Evolutionary conservation across 257 asterid species (phyloP).

Genomic region (Nicotiana sylvestris): DNA sequence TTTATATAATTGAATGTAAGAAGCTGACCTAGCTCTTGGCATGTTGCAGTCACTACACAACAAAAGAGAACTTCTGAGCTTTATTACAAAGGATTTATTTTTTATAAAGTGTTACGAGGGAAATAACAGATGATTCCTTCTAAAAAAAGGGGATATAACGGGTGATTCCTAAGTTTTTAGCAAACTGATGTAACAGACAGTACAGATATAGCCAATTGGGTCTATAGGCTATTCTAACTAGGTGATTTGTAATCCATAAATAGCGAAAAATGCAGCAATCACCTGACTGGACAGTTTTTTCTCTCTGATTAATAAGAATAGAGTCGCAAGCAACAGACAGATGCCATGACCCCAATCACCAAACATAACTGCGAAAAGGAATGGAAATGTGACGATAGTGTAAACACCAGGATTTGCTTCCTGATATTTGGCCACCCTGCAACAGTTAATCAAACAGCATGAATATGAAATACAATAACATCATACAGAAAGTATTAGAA

Average conservation of each 20-base stretch:
- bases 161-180: not conserved
- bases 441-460: slow-evolving; percentile 29
- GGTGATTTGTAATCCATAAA: not conserved
- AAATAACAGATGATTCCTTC: not conserved
- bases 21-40: not conserved
- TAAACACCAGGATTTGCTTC: slow-evolving; percentile 99
- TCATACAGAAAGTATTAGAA: not conserved
- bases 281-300: slow-evolving; percentile 87
- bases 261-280: slow-evolving; percentile 1
- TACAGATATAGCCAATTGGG: not conserved
- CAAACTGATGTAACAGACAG: not conserved
- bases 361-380: slow-evolving; percentile 98
- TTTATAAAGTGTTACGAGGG: not conserved
- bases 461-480: slow-evolving; percentile 7
- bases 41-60: not conserved
- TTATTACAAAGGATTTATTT: not conserved
- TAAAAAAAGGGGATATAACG: not conserved
- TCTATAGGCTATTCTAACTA: not conserved
- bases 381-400: slow-evolving; percentile 96
- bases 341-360: slow-evolving; percentile 99
- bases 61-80: not conserved
- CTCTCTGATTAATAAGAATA: slow-evolving; percentile 61
- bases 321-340: slow-evolving; percentile 81
- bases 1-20: not conserved
- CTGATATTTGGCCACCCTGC: slow-evolving; percentile 96